Percentiles rank a stretch among this genome's conserved stretches.
These are phyloP conservation scores for Cercis canadensis DNA, from an alignment of 306 rosid species.

Conservation along the genomic window DNA sequence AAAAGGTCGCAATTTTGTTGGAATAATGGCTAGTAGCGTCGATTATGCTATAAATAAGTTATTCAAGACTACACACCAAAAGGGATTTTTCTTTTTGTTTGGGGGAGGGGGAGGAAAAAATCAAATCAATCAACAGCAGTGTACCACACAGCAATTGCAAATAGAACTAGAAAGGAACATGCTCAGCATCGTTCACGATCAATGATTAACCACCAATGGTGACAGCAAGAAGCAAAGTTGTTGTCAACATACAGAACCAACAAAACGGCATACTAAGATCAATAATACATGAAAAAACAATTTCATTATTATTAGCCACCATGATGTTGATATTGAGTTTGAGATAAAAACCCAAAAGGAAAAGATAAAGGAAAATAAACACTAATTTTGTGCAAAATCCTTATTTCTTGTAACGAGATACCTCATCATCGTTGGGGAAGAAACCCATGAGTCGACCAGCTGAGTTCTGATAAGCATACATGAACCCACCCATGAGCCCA, in stretches of 20 bases:
- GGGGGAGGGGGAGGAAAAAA: too few species aligned
- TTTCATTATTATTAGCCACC: conserved; percentile 12
- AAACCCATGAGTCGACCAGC: conserved; percentile 92
- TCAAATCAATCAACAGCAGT: too few species aligned
- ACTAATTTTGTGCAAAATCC: not conserved
- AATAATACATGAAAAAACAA: not conserved
- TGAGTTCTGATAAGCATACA: conserved; percentile 95
- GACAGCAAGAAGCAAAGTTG: conserved; percentile 5
- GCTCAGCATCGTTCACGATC: not conserved
- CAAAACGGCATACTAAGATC: not conserved
- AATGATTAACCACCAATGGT: not conserved
- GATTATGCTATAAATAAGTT: too few species aligned
- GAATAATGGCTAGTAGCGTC: too few species aligned
- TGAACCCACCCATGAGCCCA: conserved; percentile 92
- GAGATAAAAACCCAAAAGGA: not conserved
- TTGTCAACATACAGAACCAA: not conserved
- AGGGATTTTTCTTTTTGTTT: too few species aligned
- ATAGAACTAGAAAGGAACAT: too few species aligned
- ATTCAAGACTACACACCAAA: too few species aligned
- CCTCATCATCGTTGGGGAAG: conserved; percentile 90
- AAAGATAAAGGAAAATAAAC: not conserved
- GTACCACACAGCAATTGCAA: too few species aligned
- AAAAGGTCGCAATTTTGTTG: too few species aligned
- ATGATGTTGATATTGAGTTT: not conserved
- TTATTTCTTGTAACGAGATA: conserved; percentile 84